Evolutionary conservation across 306 rosid genomes (phyloP), one percentile per base, ranked within the genome.

Genomic region (Quercus suber): DNA sequence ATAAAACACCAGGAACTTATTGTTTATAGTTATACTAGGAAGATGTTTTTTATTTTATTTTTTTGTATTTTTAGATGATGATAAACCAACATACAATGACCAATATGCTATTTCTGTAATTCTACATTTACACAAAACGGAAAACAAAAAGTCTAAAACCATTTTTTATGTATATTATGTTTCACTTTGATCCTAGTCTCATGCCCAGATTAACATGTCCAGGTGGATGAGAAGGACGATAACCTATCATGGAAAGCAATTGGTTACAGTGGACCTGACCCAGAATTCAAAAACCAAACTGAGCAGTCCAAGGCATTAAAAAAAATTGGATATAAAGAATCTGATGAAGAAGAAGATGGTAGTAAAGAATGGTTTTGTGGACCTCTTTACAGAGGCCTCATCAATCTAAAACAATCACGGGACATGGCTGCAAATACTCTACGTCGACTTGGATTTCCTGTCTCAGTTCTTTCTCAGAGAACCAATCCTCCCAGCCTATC

Each of bases 241-340:
- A 93, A 91, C 75, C 4, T 31, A 31, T 65, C 94, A 80, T 93
- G 97, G 97, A 84, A 87, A 64, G 97, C 97, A 73, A 91, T 93
- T 25, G 93, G 90, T 72, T 93, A 93, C 52, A 69, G 76, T 1
- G 94, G 98, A 76, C 90, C 92, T 11, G 94, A 93, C 55, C 92
- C 91, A 58, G 84, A 88, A 21, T 88, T 88, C 86, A 88, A 77
- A 64, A 73, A 81, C 67, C 89, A 86, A 80, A 67, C 82, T 57
- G 85, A 63, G 70, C 21, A 37, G 30, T 18, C 13, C 3, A 27
- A 19, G 65, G 28, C 28, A 60, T 27, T 14, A 31, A 51, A 61
- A 23, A 80, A 74, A 60, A 80, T 80, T 15, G 73, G 77, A 52
- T 35, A 80, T 4, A 82, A 83, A 82, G 82, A 88, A 10, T 31